Evolutionary conservation across 345 rosid species (phyloP).

Genomic region (Erucastrum elatum): DNA sequence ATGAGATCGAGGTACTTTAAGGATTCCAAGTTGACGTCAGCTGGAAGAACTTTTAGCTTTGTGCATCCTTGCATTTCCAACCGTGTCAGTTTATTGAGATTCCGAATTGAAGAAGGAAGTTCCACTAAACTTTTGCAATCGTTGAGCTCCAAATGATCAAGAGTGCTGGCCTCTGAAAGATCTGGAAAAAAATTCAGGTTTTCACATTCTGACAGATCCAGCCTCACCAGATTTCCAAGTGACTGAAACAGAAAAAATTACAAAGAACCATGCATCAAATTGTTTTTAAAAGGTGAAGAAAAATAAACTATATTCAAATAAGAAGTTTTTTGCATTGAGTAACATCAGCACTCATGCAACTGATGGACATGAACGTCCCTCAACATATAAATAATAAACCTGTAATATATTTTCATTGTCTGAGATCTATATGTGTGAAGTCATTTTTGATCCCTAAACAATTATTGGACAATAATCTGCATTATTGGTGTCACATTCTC

Average conservation of each 20-base stretch:
- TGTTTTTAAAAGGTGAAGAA: not conserved
- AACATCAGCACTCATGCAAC: not conserved
- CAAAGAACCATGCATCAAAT: not conserved
- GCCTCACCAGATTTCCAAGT: not conserved
- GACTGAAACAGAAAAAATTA: not conserved
- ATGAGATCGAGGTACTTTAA: not conserved
- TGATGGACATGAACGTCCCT: not conserved
- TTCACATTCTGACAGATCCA: conserved; percentile 1
- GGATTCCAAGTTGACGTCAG: not conserved
- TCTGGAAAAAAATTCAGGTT: not conserved
- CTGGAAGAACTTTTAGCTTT: conserved; percentile 5
- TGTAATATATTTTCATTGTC: not conserved
- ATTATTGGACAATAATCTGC: not conserved
- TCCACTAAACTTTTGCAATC: conserved; percentile 1
- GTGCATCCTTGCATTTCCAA: conserved; percentile 9
- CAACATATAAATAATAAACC: not conserved
- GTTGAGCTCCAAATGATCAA: not conserved
- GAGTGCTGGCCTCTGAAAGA: conserved; percentile 4
- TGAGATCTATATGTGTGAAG: not conserved
- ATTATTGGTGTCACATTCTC: not conserved
- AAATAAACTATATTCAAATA: not conserved
- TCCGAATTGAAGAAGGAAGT: conserved; percentile 3
- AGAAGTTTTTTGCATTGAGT: not conserved
- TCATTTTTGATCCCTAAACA: not conserved
- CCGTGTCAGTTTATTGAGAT: not conserved